Percentiles rank a stretch among this genome's conserved stretches.
These are phyloP conservation scores for Chaetomium olivaceum DNA, from an alignment of 2,329 filamentous ascomycete species.

Conservation along the genomic window DNA sequence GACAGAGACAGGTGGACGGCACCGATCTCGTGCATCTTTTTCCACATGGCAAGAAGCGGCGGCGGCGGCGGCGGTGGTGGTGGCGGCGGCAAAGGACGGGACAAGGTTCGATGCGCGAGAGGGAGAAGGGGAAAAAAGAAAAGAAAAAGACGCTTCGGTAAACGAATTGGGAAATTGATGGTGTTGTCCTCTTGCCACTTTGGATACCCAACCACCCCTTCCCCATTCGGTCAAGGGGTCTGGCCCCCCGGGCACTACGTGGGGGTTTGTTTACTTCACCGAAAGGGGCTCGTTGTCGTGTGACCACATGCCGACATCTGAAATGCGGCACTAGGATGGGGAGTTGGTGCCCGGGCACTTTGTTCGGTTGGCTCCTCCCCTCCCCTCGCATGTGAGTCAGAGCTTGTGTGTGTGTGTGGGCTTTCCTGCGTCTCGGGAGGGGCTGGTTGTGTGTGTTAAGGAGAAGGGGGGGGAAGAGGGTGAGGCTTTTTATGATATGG, in stretches of 20 bases:
- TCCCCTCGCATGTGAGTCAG: not conserved
- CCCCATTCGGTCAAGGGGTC: not conserved
- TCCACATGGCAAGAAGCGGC: not conserved
- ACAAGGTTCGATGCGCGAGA: not conserved
- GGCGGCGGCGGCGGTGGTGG: too few species aligned
- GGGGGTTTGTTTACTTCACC: constrained; percentile 19
- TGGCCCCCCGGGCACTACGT: constrained; percentile 3
- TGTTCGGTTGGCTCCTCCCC: not conserved
- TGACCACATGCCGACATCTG: not conserved
- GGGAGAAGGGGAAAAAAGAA: not conserved
- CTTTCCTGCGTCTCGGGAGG: not conserved
- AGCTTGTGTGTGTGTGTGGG: not conserved
- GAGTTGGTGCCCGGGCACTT: not conserved
- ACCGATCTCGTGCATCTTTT: not conserved
- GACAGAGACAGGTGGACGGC: not conserved
- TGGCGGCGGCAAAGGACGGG: not conserved
- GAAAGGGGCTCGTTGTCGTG: constrained; percentile 22
- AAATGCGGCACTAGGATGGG: not conserved
- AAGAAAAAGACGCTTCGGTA: constrained; percentile 22
- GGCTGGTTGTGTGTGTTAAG: not conserved
- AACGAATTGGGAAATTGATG: constrained; percentile 28
- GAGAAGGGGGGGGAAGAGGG: not conserved
- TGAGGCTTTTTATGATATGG: not conserved
- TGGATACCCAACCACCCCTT: not conserved
- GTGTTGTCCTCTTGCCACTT: constrained; percentile 18